Conservation (phyloP, 1,284 basidiomycete genomes). For the Xerocomus minutiporus region DNA sequence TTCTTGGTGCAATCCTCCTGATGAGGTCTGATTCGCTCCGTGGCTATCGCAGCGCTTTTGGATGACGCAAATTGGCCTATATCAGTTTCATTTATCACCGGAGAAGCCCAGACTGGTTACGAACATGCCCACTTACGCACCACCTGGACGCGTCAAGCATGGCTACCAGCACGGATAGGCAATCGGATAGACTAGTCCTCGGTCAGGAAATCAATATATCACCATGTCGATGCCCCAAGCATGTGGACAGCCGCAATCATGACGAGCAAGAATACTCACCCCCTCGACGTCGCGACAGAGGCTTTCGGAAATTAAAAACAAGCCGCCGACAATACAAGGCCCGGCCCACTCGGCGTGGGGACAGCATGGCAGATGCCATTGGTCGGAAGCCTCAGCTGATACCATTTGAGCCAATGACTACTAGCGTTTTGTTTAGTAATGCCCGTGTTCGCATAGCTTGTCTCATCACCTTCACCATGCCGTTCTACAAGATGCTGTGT, state of each 20-base stretch:
- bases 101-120: constrained; percentile 22
- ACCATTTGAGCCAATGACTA: neutral
- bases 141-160: too few relatives aligned
- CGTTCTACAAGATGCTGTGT: constrained; percentile 78
- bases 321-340: constrained; percentile 8
- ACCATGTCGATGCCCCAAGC: too few relatives aligned
- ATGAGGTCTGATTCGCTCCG: constrained; percentile 20
- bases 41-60: constrained; percentile 17
- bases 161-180: constrained; percentile 8
- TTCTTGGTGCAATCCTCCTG: constrained; percentile 28
- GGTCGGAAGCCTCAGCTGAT: too few relatives aligned
- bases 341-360: too few relatives aligned
- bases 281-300: neutral
- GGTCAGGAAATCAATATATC: too few relatives aligned
- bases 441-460: too few relatives aligned
- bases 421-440: constrained; percentile 3
- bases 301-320: constrained; percentile 30
- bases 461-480: constrained; percentile 39
- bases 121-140: constrained; percentile 14
- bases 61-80: constrained; percentile 20
- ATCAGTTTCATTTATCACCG: constrained; percentile 30
- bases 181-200: constrained; percentile 13
- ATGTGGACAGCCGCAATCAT: constrained; percentile 12
- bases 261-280: neutral
- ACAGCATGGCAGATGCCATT: too few relatives aligned